These are phyloP conservation scores for Floccularia luteovirens DNA, from an alignment of 768 basidiomycete species.

Conservation along the genomic window DNA sequence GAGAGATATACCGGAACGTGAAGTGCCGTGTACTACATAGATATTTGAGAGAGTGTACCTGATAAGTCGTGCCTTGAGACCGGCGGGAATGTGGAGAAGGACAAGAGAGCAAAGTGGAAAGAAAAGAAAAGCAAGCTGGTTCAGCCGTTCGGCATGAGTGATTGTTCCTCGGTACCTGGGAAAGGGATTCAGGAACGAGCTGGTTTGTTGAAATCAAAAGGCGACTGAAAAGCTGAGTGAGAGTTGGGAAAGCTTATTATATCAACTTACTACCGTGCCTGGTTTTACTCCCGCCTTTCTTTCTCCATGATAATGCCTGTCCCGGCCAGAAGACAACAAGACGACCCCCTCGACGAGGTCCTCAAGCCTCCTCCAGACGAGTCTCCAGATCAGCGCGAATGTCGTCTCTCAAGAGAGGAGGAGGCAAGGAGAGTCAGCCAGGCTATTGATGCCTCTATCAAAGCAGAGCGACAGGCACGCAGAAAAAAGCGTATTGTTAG, in stretches of 20 bases:
- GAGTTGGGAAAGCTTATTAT: conserved; percentile 6
- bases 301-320: conserved; percentile 24
- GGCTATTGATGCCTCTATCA: conserved; percentile 71
- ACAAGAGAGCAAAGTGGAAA: too few species aligned
- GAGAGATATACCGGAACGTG: too few species aligned
- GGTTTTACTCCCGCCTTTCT: conserved; percentile 14
- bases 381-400: conserved; percentile 45
- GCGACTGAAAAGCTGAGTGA: conserved; percentile 7
- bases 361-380: conserved; percentile 66
- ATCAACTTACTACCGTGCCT: conserved; percentile 11
- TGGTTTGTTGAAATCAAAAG: conserved; percentile 6
- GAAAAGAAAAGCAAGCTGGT: too few species aligned
- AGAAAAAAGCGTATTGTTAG: conserved; percentile 67
- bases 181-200: conserved; percentile 11
- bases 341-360: conserved; percentile 61
- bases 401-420: conserved; percentile 53
- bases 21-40: too few species aligned
- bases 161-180: conserved; percentile 25
- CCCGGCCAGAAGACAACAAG: conserved; percentile 13
- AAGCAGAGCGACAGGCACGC: conserved; percentile 49
- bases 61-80: too few species aligned
- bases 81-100: too few species aligned
- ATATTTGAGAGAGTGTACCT: too few species aligned
- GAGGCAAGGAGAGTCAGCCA: conserved; percentile 58
- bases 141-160: too few species aligned